These are phyloP conservation scores for Arabidopsis thaliana DNA, from an alignment of 345 rosid species.

Conservation along the genomic window TAIR10.1 NC_003070.9:27024501-27025000, in stretches of 20 bases:
- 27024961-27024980: conserved; percentile 35
- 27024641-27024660: conserved; percentile 10
- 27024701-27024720: conserved; percentile 13
- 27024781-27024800: background rate
- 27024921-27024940: conserved; percentile 40
- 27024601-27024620: background rate
- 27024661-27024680: background rate
- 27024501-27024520: background rate
- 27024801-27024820: conserved; percentile 11
- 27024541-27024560: background rate
- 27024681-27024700: background rate
- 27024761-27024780: background rate
- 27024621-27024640: conserved; percentile 4
- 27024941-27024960: conserved; percentile 35
- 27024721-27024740: background rate
- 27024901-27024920: conserved; percentile 40
- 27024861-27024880: conserved; percentile 13
- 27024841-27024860: conserved; percentile 18
- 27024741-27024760: background rate
- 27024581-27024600: background rate
- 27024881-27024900: conserved; percentile 37
- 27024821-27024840: conserved; percentile 23
- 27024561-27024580: background rate
- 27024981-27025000: conserved; percentile 37
- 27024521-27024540: background rate